Conservation (phyloP, 1,284 basidiomycete species). For the Cryptococcus sp. region DNA sequence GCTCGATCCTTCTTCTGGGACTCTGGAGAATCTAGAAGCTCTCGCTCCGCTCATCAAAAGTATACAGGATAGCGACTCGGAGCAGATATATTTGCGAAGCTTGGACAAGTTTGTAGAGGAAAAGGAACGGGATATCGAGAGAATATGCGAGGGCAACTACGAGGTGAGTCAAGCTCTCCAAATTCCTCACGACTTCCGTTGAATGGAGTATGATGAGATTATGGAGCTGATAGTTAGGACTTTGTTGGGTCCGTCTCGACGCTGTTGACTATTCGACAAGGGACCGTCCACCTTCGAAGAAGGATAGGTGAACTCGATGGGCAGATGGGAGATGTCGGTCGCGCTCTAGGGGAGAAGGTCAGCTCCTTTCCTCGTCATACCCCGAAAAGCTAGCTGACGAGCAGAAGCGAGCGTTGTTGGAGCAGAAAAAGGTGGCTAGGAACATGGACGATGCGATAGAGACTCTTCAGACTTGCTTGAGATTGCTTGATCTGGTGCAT, state of each 20-base stretch:
- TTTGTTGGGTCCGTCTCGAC: constrained; percentile 95
- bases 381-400: too few relatives aligned
- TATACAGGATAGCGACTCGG: constrained; percentile 82
- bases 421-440: constrained; percentile 82
- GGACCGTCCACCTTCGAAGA: constrained; percentile 52
- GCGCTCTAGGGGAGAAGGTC: constrained; percentile 73
- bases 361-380: constrained; percentile 3
- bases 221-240: constrained; percentile 51
- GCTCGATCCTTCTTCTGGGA: constrained; percentile 33
- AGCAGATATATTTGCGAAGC: constrained; percentile 83
- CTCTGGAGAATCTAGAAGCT: constrained; percentile 77
- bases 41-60: constrained; percentile 88
- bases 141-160: constrained; percentile 91
- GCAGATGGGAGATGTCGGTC: constrained; percentile 62
- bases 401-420: constrained; percentile 73
- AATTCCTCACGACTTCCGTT: background rate
- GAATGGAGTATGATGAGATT: background rate
- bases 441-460: constrained; percentile 97
- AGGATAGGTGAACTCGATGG: constrained; percentile 55
- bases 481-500: constrained; percentile 90
- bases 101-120: constrained; percentile 80
- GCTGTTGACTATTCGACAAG: constrained; percentile 82
- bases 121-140: constrained; percentile 94
- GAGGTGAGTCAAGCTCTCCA: constrained; percentile 50
- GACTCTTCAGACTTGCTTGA: constrained; percentile 82